These are phyloP conservation scores for Phylloporus sp. DNA, from an alignment of 768 basidiomycete species.

Conservation along the genomic window DNA sequence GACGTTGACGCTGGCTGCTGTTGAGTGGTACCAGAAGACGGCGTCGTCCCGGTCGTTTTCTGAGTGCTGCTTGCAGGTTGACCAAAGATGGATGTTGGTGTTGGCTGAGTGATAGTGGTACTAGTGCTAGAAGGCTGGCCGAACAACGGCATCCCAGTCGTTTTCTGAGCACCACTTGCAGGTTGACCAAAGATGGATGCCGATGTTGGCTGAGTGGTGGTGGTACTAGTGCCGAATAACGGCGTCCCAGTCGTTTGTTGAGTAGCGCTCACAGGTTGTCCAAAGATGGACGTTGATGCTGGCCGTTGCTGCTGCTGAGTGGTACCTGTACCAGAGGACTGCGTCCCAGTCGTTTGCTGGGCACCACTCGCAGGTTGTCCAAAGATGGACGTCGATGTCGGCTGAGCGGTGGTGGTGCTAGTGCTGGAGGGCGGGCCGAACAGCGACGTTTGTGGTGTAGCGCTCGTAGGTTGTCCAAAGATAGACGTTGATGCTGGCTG, in stretches of 20 bases:
- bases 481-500: conserved; percentile 19
- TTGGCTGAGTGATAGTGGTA: conserved; percentile 9
- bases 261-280: conserved; percentile 21
- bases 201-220: too few species aligned
- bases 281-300: conserved; percentile 21
- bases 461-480: conserved; percentile 15
- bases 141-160: conserved; percentile 25
- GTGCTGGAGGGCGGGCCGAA: too few species aligned
- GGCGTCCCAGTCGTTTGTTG: conserved; percentile 31
- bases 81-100: conserved; percentile 18
- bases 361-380: conserved; percentile 26
- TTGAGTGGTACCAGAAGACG: conserved; percentile 29
- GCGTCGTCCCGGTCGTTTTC: too few species aligned
- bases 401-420: too few species aligned
- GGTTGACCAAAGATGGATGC: conserved; percentile 36
- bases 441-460: conserved; percentile 29
- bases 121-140: too few species aligned
- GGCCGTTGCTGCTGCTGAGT: too few species aligned
- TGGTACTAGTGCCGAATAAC: too few species aligned
- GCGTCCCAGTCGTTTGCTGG: too few species aligned
- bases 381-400: conserved; percentile 29
- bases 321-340: too few species aligned
- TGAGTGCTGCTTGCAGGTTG: too few species aligned
- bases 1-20: conserved; percentile 30
- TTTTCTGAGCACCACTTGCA: conserved; percentile 15